Percentiles rank a stretch among this genome's conserved stretches.
phyloP scores from a whole-genome alignment of 441 rosid genomes.

The Adansonia grandidieri region DNA sequence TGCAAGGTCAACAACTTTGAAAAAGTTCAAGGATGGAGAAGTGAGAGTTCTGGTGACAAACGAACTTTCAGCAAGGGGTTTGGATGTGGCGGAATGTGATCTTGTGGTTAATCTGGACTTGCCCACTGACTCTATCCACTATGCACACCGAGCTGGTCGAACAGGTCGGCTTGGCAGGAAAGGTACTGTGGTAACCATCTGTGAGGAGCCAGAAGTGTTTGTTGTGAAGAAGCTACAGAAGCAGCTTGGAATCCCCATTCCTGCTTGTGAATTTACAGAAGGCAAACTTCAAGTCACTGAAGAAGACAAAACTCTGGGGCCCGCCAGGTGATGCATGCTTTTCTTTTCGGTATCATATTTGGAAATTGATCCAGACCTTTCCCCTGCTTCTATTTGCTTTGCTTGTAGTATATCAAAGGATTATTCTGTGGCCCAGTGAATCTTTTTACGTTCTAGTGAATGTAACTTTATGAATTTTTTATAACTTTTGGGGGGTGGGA shows the following conservation, averaged over 20 bases:
- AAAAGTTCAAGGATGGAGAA: constrained; percentile 83
- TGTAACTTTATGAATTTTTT: background rate
- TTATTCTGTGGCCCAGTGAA: background rate
- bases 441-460: background rate
- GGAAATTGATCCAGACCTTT: background rate
- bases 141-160: constrained; percentile 85
- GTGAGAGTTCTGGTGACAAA: constrained; percentile 78
- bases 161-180: constrained; percentile 87
- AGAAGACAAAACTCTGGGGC: constrained; percentile 47
- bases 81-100: constrained; percentile 88
- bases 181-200: constrained; percentile 77
- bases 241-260: constrained; percentile 69
- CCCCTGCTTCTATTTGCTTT: constrained; percentile 14
- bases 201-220: constrained; percentile 81
- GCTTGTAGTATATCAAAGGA: background rate
- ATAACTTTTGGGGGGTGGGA: background rate
- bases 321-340: constrained; percentile 12
- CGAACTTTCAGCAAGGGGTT: constrained; percentile 92
- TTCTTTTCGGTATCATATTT: constrained; percentile 9
- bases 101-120: constrained; percentile 84
- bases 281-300: constrained; percentile 67
- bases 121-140: constrained; percentile 76
- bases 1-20: constrained; percentile 74
- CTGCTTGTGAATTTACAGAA: constrained; percentile 74
- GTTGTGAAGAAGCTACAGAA: constrained; percentile 85